Evolutionary conservation across 2,329 filamentous ascomycete genomes (phyloP), one percentile per base, ranked within the genome.

Genomic region (Gnomoniopsis sp.): DNA sequence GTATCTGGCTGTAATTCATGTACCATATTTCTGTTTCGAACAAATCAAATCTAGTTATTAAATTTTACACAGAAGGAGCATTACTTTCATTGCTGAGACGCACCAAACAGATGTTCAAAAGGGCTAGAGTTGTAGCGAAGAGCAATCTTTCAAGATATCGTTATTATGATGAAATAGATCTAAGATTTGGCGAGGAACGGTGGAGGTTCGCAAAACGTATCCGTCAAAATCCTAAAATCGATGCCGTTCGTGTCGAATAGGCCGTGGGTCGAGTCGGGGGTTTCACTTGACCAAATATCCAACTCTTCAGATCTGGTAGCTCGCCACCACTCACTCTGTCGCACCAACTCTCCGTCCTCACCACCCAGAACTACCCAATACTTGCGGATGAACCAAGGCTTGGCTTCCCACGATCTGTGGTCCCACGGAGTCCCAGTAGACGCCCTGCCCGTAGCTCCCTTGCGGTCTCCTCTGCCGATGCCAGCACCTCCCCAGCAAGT

Each of bases 381-480:
- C 10, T 63, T 63, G 44, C 54, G 49, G 3, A 62, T n/a, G 21
- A 63, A 63, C 62, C 62, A 63, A 0, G 53, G 47, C 14, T 48
- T 62, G 2, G 62, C 62, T 50, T 63, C 56, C 62, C 62, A 63
- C 23, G 58, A 61, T 17, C 62, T 43, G 1, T 44, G 33, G 11
- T 70, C 68, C 67, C 67, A 70, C 2, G 68, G 67, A 7, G 65
- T 64, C n/a, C 67, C 68, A 3, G 60, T 60, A 1, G 62, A 62
- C 22, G 55, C 33, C 1, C 47, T 38, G 14, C 64, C 63, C 4
- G 56, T 65, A 7, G 54, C 57, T 12, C 17, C 33, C 1, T 61
- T 62, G 51, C 36, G 55, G 21, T 53, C 67, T 34, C 8, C 62
- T 41, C 30, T 62, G 2, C 55, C 49, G 1, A 62, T 47, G 14